These are phyloP conservation scores for Trichoderma reesei DNA, from an alignment of 495 filamentous ascomycete genomes.

Conservation along the genomic window DNA sequence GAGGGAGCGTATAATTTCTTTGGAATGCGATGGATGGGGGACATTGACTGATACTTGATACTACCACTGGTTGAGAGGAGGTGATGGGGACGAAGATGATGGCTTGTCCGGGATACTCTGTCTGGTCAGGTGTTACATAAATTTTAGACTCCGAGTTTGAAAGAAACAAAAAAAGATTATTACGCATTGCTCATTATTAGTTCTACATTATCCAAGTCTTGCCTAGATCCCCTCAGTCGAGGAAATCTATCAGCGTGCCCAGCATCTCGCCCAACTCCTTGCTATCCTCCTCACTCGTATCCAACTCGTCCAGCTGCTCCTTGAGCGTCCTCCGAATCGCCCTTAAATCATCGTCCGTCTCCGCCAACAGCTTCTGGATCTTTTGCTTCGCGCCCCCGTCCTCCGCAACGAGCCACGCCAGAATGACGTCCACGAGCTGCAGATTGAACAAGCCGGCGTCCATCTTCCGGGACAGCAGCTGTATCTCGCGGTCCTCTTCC, in stretches of 20 bases:
- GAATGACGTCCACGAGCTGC: conserved; percentile 76
- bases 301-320: conserved; percentile 58
- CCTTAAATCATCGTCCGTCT: conserved; percentile 54
- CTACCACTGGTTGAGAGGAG: too few species aligned
- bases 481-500: conserved; percentile 45
- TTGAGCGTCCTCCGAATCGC: conserved; percentile 56
- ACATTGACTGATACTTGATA: conserved; percentile 16
- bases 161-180: too few species aligned
- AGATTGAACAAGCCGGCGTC: conserved; percentile 81
- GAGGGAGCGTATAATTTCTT: too few species aligned
- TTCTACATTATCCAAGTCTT: background rate
- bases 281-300: conserved; percentile 42
- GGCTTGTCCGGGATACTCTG: too few species aligned
- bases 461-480: conserved; percentile 74
- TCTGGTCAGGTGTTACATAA: too few species aligned
- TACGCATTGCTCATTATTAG: too few species aligned
- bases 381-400: conserved; percentile 67
- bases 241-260: conserved; percentile 51
- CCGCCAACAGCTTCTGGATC: conserved; percentile 53
- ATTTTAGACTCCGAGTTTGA: too few species aligned
- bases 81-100: too few species aligned
- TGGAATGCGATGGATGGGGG: too few species aligned
- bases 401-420: conserved; percentile 91
- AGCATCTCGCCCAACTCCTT: conserved; percentile 64
- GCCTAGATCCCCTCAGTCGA: conserved; percentile 24